A percentile compares a stretch with the other conserved stretches of the same genome.
Conservation (phyloP, 768 basidiomycete species). For the Gymnopilus dilepis region DNA sequence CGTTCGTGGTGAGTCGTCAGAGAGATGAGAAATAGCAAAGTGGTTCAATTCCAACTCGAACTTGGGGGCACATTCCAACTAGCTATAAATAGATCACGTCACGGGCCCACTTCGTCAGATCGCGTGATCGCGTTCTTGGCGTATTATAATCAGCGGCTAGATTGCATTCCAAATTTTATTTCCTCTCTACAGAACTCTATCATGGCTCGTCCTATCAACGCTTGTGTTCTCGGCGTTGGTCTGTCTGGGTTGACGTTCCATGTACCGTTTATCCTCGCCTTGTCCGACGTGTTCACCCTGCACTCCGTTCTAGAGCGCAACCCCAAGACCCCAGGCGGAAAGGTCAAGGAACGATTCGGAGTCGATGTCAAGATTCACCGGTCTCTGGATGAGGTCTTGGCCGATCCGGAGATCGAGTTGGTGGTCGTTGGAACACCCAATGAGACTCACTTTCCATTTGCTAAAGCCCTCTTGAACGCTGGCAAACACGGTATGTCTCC, state of each 20-base stretch:
- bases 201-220: slow-evolving; percentile 59
- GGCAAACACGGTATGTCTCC: slow-evolving; percentile 69
- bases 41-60: slow-evolving; percentile 26
- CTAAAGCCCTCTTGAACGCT: slow-evolving; percentile 67
- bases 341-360: slow-evolving; percentile 70
- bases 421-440: slow-evolving; percentile 76
- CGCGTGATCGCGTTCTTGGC: slow-evolving; percentile 20
- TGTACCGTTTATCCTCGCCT: slow-evolving; percentile 75
- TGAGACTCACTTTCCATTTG: slow-evolving; percentile 71
- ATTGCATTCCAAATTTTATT: background rate
- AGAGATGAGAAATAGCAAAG: slow-evolving; percentile 11
- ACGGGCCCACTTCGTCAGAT: slow-evolving; percentile 8
- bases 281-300: slow-evolving; percentile 72
- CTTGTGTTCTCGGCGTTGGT: slow-evolving; percentile 79
- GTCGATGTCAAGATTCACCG: slow-evolving; percentile 60
- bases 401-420: slow-evolving; percentile 68
- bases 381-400: slow-evolving; percentile 63
- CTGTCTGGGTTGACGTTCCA: slow-evolving; percentile 83
- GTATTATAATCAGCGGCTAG: background rate
- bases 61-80: slow-evolving; percentile 15
- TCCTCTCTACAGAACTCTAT: slow-evolving; percentile 5
- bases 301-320: slow-evolving; percentile 79
- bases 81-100: slow-evolving; percentile 10
- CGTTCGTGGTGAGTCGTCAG: slow-evolving; percentile 18
- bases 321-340: slow-evolving; percentile 62